Evolutionary conservation across 768 basidiomycete species (phyloP), one percentile per base, ranked within the genome.

Genomic region (Xanthoconium stramineum): DNA sequence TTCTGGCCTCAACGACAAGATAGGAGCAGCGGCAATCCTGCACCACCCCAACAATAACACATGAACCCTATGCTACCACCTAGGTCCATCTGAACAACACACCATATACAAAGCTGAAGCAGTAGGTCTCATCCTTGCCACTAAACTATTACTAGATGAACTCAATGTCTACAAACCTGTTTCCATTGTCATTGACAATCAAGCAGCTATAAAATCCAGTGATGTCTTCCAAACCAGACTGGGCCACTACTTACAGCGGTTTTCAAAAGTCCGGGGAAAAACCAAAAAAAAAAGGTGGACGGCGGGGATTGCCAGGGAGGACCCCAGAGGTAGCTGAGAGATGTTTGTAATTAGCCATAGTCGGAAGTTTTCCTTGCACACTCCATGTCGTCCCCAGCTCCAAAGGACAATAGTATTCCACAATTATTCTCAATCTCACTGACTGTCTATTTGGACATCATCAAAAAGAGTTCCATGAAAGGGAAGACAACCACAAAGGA

Each of bases 191-290:
- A 6, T 45, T 2, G 35, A 52, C 28, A 52, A 52, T 17, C 52
- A 52, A 6, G 52, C 52, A 2, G 36, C n/a, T 4, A 52, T 52
- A 24, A 52, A 46, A 52, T 45, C 52, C 17, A 13, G 52, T 52
- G 52, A 52, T 6, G 35, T 37, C 3, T 29, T 24, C 17, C 14
- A 13, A 6, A 29, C 35, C 1, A 52, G 29, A 29, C 11, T 44
- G 0, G 36, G 52, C 12, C 44, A 45, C 12, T 37, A 52, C 44
- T 36, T 52, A 44, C n/a, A n/a, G n/a, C n/a, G n/a, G n/a, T n/a
- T n/a, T n/a, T n/a, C n/a, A n/a, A n/a, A n/a, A n/a, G n/a, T n/a
- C n/a, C n/a, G n/a, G n/a, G n/a, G n/a, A n/a, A n/a, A n/a, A n/a
- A n/a, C n/a, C n/a, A n/a, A n/a, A n/a, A n/a, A n/a, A n/a, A n/a